Evolutionary conservation across 495 filamentous ascomycete species (phyloP), one percentile per base, ranked within the genome.

Genomic region (Talaromyces adpressus): DNA sequence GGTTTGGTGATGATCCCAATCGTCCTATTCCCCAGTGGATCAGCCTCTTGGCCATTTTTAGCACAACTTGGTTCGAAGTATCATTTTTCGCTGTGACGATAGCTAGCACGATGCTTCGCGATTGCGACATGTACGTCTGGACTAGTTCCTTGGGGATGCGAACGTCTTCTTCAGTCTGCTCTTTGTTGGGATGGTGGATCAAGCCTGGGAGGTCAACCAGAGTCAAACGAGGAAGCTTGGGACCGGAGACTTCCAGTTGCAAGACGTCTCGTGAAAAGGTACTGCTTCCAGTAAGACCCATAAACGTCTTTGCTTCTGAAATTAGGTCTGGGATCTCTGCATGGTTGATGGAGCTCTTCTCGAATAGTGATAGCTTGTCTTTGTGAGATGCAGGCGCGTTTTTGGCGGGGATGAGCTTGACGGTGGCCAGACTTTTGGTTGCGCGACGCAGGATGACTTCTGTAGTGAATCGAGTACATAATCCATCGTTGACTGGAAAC

Each of bases 1-100:
- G 83, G 82, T 63, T 85, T 85, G 0, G 84, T 85, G 67, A 88
- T 83, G 63, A 88, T 75, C 3, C 85, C 85, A 1, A 88, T 63
- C 0, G 85, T 88, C 4, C 85, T 80, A 3, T 72, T 64, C 0
- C 79, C 72, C 3, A 76, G 63, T 0, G 69, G 69, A 63, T 88
- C 85, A 29, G 77, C 65, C 8, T 59, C 11, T 72, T 68, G n/a
- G 74, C 74, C 34, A 77, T 70, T 0, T 65, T 63, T 3, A 84
- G 67, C 6, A 87, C 77, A 16, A 69, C 66, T 66, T 87, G 84
- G 63, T 79, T 78, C 3, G 75, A 77, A 32, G 73, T 72, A 62
- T 83, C 74, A 29, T 81, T 78, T 57, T 74, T 76, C 6, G 85
- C 84, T 0, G 82, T 79, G 6, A 88, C 67, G 2, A 89, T 77